Evolutionary conservation across 352 stramenopile species (phyloP), one percentile per base, ranked within the genome.

Genomic region (Globisporangium nodosum): DNA sequence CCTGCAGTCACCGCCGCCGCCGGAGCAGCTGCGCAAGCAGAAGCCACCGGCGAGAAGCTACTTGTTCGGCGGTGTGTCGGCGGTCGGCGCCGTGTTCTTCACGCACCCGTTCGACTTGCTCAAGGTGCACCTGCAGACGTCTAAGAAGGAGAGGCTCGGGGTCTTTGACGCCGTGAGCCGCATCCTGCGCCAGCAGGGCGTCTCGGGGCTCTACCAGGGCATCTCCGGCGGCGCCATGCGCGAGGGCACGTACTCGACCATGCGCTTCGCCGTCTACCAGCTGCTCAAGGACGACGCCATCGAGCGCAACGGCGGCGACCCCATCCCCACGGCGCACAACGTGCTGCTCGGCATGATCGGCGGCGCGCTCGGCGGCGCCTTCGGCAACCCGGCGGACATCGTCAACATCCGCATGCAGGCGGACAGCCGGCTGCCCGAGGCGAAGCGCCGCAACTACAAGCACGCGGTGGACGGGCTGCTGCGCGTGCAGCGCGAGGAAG

Each of bases 361-460:
- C 27, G 83, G 83, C 40, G 78, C 85, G 4, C 50, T 93, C 18
- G 83, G 83, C 52, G 83, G 81, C 9, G 72, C 76, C 3, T 68
- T 88, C 5, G 83, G 83, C 13, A 91, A 93, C 45, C 83, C 81
- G 0, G 83, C 83, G 13, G 83, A 91, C 45, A 90, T 93, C 40
- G 83, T 91, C 49, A 93, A 91, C 66, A 87, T 91, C 59, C 83
- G 83, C 56, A 91, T 93, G 81, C 83, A 91, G 60, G 83, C 83
- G 5, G 83, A 93, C 64, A 86, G 73, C 49, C 71, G 81, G 0
- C 46, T 93, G 59, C 78, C 81, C 0, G 54, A 56, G 15, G 71
- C 82, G 42, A 74, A 88, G 71, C 66, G 83, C 52, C 83, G 83
- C 57, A 90, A 91, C 66, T 93, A 93, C 73, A 84, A 85, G 64